Evolutionary conservation across 2,329 filamentous ascomycete species (phyloP).

Genomic region (Penicillium brasilianum): DNA sequence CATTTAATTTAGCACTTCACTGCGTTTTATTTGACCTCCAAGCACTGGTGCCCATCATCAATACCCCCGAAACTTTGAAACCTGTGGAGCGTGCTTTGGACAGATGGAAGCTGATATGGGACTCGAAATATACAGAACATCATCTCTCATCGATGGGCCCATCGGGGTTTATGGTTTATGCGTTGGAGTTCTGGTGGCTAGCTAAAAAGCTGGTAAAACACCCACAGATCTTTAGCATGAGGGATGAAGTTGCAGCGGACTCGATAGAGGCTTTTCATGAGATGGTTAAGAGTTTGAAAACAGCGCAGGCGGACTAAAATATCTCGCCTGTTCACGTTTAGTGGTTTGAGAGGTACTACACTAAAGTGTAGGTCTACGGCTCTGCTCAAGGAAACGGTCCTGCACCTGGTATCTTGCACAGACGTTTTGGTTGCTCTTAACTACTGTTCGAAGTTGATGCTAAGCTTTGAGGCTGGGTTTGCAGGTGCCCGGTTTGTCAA

Average conservation of each 20-base stretch:
- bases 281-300: not conserved
- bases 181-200: not conserved
- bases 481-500: too few species aligned
- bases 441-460: too few species aligned
- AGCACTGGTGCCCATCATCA: not conserved
- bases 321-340: too few species aligned
- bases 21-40: not conserved
- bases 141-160: not conserved
- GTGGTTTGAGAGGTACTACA: too few species aligned
- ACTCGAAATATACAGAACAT: not conserved
- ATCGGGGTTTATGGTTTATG: not conserved
- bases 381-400: too few species aligned
- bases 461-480: too few species aligned
- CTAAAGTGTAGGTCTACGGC: too few species aligned
- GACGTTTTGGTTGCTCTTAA: too few species aligned
- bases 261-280: not conserved
- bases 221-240: not conserved
- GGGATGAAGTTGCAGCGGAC: not conserved
- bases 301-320: not conserved
- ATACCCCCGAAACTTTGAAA: not conserved
- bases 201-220: not conserved
- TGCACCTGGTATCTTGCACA: too few species aligned
- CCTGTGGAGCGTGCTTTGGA: not conserved
- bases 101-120: not conserved
- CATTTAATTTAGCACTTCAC: not conserved